Conservation (phyloP, 2,329 filamentous ascomycete species). For the Pyrenochaeta sp. region DNA sequence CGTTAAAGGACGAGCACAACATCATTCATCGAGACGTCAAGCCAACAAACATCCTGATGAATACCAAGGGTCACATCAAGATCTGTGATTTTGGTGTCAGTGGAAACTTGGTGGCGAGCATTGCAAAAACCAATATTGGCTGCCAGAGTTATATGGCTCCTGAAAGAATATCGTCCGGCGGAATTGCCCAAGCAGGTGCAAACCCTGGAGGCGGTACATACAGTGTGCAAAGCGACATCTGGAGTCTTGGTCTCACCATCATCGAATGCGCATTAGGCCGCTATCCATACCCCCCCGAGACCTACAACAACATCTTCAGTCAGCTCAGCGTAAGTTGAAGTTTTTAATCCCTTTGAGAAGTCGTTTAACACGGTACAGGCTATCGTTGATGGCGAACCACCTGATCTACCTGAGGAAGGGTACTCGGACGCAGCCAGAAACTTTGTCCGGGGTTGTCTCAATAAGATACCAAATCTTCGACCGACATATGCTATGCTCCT, state of each 20-base stretch:
- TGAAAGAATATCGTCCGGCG: slow-evolving; percentile 89
- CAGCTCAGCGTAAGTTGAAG: slow-evolving; percentile 92
- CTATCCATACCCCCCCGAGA: slow-evolving; percentile 96
- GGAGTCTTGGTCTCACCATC: slow-evolving; percentile 92
- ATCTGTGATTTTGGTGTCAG: slow-evolving; percentile 99
- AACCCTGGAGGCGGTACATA: slow-evolving; percentile 82
- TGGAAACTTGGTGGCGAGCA: slow-evolving; percentile 94
- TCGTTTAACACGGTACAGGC: slow-evolving; percentile 64
- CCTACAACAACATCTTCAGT: slow-evolving; percentile 97
- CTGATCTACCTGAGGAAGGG: slow-evolving; percentile 77
- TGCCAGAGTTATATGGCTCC: slow-evolving; percentile 99
- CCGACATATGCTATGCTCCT: slow-evolving; percentile 93
- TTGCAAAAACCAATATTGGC: slow-evolving; percentile 98
- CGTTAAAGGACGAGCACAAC: slow-evolving; percentile 95
- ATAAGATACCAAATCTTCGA: slow-evolving; percentile 90
- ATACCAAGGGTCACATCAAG: slow-evolving; percentile 89
- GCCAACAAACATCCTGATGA: slow-evolving; percentile 96
- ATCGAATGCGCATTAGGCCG: slow-evolving; percentile 94
- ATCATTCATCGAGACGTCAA: slow-evolving; percentile 99
- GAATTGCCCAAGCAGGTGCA: slow-evolving; percentile 73
- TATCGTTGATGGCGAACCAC: slow-evolving; percentile 96
- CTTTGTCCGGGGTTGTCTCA: slow-evolving; percentile 88
- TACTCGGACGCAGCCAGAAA: slow-evolving; percentile 83
- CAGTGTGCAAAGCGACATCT: slow-evolving; percentile 97
- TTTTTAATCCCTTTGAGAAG: background rate